Evolutionary conservation across 495 filamentous ascomycete species (phyloP).

Genomic region (Glutinoglossum americanum): DNA sequence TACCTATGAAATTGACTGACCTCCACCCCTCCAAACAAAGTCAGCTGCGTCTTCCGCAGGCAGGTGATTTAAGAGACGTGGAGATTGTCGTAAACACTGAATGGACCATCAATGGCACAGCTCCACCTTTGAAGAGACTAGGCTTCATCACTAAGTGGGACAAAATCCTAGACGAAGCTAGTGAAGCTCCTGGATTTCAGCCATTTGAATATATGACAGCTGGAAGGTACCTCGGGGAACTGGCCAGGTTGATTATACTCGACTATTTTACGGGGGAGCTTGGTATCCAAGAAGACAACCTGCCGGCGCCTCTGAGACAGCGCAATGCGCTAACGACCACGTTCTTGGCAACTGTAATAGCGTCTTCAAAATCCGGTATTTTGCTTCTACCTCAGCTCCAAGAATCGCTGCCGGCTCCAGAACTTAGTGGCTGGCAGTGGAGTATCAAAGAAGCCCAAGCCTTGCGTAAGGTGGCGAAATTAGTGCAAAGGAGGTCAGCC

Average conservation of each 20-base stretch:
- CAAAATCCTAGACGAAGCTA: conserved; percentile 34
- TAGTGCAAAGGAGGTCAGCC: conserved; percentile 46
- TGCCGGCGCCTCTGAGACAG: conserved; percentile 38
- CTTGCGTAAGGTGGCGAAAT: conserved; percentile 37
- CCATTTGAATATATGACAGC: conserved; percentile 79
- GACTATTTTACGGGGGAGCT: conserved; percentile 36
- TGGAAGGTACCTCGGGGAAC: conserved; percentile 64
- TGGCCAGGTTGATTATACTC: conserved; percentile 48
- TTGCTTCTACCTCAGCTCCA: not conserved
- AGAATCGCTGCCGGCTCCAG: conserved; percentile 8
- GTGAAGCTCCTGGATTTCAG: conserved; percentile 58
- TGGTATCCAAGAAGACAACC: conserved; percentile 15
- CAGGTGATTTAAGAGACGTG: conserved; percentile 22
- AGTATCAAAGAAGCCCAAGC: conserved; percentile 29
- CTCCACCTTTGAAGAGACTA: conserved; percentile 38
- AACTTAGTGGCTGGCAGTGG: conserved; percentile 33
- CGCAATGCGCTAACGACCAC: conserved; percentile 50
- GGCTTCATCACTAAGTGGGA: conserved; percentile 56
- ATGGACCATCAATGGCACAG: conserved; percentile 61
- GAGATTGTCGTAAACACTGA: conserved; percentile 68
- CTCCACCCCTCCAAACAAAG: conserved; percentile 41
- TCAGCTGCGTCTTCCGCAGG: conserved; percentile 20
- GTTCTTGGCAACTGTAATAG: conserved; percentile 43
- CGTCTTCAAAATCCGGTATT: conserved; percentile 9
- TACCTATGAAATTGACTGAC: conserved; percentile 41